A percentile compares a stretch with the other conserved stretches of the same genome.
These are phyloP conservation scores for Moniliella sp. DNA, from an alignment of 1,284 basidiomycete genomes.

Conservation along the genomic window DNA sequence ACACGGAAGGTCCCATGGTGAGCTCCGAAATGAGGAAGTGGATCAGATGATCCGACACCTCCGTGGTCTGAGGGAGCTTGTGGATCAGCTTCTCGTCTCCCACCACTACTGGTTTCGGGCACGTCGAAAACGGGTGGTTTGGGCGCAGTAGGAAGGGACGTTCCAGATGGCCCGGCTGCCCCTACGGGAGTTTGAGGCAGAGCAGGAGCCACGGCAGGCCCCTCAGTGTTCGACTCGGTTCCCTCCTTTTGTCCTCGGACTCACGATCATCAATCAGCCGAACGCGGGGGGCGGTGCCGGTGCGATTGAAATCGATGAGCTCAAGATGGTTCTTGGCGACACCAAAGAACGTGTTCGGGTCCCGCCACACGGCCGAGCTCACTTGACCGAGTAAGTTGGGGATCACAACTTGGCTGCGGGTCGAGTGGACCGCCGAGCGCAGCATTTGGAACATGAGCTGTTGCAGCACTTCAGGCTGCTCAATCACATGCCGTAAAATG, in stretches of 20 bases:
- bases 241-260: no score
- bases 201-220: no score
- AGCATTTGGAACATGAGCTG: slow-evolving; percentile 62
- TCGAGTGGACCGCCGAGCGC: slow-evolving; percentile 21
- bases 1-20: slow-evolving; percentile 37
- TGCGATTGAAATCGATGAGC: slow-evolving; percentile 15
- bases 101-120: no score
- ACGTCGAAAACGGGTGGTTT: no score
- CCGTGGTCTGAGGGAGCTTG: slow-evolving; percentile 10
- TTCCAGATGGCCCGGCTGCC: no score
- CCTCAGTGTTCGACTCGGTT: no score
- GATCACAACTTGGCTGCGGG: slow-evolving; percentile 41
- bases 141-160: no score
- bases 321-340: slow-evolving; percentile 32
- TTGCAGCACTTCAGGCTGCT: slow-evolving; percentile 49
- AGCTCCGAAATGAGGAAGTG: slow-evolving; percentile 55
- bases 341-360: slow-evolving; percentile 56
- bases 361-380: slow-evolving; percentile 58
- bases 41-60: slow-evolving; percentile 46
- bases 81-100: neutral
- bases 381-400: slow-evolving; percentile 52
- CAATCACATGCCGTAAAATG: slow-evolving; percentile 71
- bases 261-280: no score
- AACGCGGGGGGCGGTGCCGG: slow-evolving; percentile 8
- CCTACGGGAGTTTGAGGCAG: no score